These are phyloP conservation scores for Alternaria brassicicola DNA, from an alignment of 2,329 filamentous ascomycete genomes.

Conservation along the genomic window DNA sequence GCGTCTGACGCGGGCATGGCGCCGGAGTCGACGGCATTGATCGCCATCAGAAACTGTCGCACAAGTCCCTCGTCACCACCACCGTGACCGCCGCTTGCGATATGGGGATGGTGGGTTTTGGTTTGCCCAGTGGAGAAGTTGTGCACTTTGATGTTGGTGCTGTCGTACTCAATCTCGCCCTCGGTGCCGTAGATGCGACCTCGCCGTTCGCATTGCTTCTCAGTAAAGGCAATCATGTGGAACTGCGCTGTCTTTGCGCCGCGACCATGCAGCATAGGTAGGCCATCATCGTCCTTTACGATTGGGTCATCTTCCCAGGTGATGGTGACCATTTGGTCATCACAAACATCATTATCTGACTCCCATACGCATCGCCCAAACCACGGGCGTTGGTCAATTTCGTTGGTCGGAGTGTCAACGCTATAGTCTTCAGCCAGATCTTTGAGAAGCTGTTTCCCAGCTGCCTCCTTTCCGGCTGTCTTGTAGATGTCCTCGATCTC, in stretches of 20 bases:
- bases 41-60: constrained; percentile 80
- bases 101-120: constrained; percentile 64
- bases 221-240: constrained; percentile 92
- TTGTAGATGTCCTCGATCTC: constrained; percentile 81
- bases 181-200: constrained; percentile 84
- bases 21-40: constrained; percentile 76
- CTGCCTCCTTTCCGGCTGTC: constrained; percentile 55
- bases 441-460: constrained; percentile 57
- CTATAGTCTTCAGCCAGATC: constrained; percentile 62
- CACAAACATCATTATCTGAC: constrained; percentile 88
- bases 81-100: constrained; percentile 70
- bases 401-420: constrained; percentile 57
- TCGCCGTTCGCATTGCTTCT: constrained; percentile 83
- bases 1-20: constrained; percentile 70
- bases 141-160: constrained; percentile 74
- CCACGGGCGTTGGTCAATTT: constrained; percentile 65
- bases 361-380: constrained; percentile 97
- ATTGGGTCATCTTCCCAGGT: constrained; percentile 78
- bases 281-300: constrained; percentile 18
- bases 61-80: constrained; percentile 82
- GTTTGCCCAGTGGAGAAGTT: constrained; percentile 68
- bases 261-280: constrained; percentile 43
- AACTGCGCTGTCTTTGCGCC: constrained; percentile 85
- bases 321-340: constrained; percentile 89
- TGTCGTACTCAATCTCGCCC: constrained; percentile 88